Base-by-base conservation (phyloP, 441 rosid species). In the Sinapis alba region DNA sequence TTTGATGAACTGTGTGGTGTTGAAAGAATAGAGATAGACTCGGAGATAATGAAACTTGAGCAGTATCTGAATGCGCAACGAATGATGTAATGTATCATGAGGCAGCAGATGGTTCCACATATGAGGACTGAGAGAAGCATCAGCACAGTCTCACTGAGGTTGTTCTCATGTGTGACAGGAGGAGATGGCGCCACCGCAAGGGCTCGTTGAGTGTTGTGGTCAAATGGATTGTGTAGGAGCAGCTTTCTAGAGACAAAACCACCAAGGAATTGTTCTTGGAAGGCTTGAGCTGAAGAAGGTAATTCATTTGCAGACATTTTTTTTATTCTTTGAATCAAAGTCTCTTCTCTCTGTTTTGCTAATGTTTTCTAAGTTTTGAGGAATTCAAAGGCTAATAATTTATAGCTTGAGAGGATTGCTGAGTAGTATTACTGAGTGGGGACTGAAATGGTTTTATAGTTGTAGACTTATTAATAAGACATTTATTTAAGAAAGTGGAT, bases 261-360 rank as follows among this genome's bases (percentile, higher is more conserved):
- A 20, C 23, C 34, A 21, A 23, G n/a, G 32, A 68, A 0, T 32
- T 68, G 72, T 56, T 69, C 34, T 3, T 27, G 76, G 36, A 19
- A 51, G 61, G 26, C 53, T 47, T 51, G 68, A 47, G 69, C 23
- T 72, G 68, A 19, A 62, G 76, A 72, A 72, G 76, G 69, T 72
- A 72, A 62, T 12, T 71, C 50, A 47, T 30, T 45, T 62, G 47
- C 11, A 50, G 59, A 43, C 68, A 62, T 66, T 50, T n/a, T 10
- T 19, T 54, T 43, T n/a, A n/a, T n/a, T n/a, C 23, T 67, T 67
- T 28, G 61, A 10, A 51, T 24, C 27, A 27, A 45, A 60, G 59
- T 68, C 20, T 41, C 32, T 30, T 62, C 58, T 62, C 68, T 50
- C 16, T 62, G 28, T 13, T 71, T 71, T 60, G 9, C 5, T 56